These are phyloP conservation scores for Mycena leptocephala DNA, from an alignment of 768 basidiomycete species.

Conservation along the genomic window DNA sequence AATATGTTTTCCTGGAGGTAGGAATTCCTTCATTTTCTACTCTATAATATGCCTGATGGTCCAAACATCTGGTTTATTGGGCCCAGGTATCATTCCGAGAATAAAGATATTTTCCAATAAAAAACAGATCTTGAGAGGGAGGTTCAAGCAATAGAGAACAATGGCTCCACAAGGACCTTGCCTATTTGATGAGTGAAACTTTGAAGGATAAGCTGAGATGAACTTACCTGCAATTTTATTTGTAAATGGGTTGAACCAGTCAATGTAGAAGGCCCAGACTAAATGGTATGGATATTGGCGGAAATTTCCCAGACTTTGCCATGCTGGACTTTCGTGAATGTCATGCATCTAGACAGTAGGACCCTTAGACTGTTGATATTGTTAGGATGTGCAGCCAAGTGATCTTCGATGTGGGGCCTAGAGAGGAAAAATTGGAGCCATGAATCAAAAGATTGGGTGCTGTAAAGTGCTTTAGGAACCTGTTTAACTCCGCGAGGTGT, in stretches of 20 bases:
- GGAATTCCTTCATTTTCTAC: background rate
- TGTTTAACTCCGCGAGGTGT: background rate
- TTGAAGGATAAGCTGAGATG: background rate
- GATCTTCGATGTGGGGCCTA: background rate
- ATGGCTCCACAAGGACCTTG: background rate
- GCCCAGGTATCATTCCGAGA: background rate
- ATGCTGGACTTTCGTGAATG: slow-evolving; percentile 27
- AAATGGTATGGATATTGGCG: slow-evolving; percentile 32
- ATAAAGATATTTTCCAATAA: background rate
- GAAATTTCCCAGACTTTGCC: slow-evolving; percentile 16
- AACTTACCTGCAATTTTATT: slow-evolving; percentile 50
- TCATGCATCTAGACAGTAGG: slow-evolving; percentile 15
- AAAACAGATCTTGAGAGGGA: background rate
- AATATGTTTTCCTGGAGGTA: background rate
- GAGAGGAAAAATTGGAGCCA: slow-evolving; percentile 19
- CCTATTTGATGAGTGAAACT: background rate
- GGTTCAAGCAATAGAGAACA: background rate
- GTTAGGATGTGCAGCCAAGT: too few species aligned
- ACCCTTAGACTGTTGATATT: background rate
- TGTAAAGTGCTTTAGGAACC: background rate
- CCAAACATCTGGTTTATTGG: background rate
- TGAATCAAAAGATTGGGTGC: slow-evolving; percentile 17
- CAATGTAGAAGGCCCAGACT: slow-evolving; percentile 48
- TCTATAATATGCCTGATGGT: background rate
- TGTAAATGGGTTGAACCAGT: slow-evolving; percentile 55